Evolutionary conservation across 2,329 filamentous ascomycete genomes (phyloP).

Genomic region (Epichloe hybrida): DNA sequence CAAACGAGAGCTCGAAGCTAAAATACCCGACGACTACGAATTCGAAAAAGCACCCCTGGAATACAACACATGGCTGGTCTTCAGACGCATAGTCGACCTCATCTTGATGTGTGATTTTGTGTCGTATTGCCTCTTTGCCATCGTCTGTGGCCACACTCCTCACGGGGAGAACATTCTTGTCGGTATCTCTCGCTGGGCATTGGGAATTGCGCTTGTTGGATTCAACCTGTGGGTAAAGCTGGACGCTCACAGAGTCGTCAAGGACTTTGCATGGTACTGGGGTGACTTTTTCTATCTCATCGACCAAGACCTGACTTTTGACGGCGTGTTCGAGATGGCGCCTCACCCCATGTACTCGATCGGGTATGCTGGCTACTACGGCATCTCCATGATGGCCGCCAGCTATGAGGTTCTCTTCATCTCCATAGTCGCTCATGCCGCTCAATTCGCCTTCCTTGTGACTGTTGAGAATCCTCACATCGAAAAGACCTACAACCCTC

Average conservation of each 20-base stretch:
- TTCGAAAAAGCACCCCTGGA: conserved; percentile 89
- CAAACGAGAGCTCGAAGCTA: conserved; percentile 83
- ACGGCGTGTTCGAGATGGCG: conserved; percentile 97
- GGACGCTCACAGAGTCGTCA: conserved; percentile 93
- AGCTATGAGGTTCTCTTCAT: conserved; percentile 97
- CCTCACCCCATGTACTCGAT: conserved; percentile 99
- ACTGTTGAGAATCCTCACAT: conserved; percentile 95
- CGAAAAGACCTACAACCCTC: conserved; percentile 92
- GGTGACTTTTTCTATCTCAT: conserved; percentile 98
- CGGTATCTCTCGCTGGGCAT: conserved; percentile 60
- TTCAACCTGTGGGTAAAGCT: conserved; percentile 99
- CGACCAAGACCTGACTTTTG: conserved; percentile 94
- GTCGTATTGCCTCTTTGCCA: conserved; percentile 90
- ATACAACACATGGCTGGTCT: conserved; percentile 98
- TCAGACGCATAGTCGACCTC: conserved; percentile 86
- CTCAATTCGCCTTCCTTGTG: conserved; percentile 85
- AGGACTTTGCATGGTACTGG: conserved; percentile 99
- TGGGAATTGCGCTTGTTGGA: conserved; percentile 64
- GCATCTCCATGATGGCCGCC: conserved; percentile 93
- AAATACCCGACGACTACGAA: conserved; percentile 85
- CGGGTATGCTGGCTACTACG: conserved; percentile 94
- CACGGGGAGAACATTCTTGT: conserved; percentile 56
- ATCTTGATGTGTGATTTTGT: conserved; percentile 98
- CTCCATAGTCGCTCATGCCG: conserved; percentile 85
- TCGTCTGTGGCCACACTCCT: conserved; percentile 70